These are phyloP conservation scores for Mucor velutinosus DNA, from an alignment of 371 early-diverging fungal species.

Conservation along the genomic window DNA sequence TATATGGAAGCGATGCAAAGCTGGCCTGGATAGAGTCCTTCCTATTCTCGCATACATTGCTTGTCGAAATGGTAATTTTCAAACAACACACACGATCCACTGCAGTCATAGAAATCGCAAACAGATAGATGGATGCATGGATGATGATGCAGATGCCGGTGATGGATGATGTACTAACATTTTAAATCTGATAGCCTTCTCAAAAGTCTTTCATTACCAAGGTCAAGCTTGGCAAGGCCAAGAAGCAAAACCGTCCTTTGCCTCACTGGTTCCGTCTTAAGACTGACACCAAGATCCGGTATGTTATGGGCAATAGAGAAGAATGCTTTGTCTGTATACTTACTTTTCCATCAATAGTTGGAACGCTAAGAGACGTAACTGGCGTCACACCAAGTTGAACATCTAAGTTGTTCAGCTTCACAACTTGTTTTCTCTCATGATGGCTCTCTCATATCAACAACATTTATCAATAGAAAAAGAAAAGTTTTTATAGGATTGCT, in stretches of 20 bases:
- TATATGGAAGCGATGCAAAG: slow-evolving; percentile 7
- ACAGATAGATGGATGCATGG: neutral
- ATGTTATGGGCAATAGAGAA: slow-evolving; percentile 5
- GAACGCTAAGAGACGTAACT: slow-evolving; percentile 99
- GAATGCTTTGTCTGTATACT: no score
- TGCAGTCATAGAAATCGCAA: neutral
- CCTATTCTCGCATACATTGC: slow-evolving; percentile 16
- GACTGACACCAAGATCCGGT: slow-evolving; percentile 94
- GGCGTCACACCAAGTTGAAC: slow-evolving; percentile 98
- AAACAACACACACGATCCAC: neutral
- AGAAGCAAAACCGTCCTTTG: slow-evolving; percentile 98
- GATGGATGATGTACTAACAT: neutral
- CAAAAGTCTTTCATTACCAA: slow-evolving; percentile 96
- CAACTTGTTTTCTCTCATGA: neutral
- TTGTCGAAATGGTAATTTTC: slow-evolving; percentile 12
- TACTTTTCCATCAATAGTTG: slow-evolving; percentile 57
- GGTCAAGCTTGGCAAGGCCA: slow-evolving; percentile 97
- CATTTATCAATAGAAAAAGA: neutral
- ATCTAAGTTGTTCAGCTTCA: slow-evolving; percentile 58
- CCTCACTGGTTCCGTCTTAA: slow-evolving; percentile 98
- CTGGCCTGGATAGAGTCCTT: slow-evolving; percentile 8
- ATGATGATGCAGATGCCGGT: neutral
- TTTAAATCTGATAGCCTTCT: slow-evolving; percentile 67
- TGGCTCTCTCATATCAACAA: neutral
- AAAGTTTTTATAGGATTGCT: neutral